Conservation (phyloP, 2,329 filamentous ascomycete species). For the Diaporthe humulicola region DNA sequence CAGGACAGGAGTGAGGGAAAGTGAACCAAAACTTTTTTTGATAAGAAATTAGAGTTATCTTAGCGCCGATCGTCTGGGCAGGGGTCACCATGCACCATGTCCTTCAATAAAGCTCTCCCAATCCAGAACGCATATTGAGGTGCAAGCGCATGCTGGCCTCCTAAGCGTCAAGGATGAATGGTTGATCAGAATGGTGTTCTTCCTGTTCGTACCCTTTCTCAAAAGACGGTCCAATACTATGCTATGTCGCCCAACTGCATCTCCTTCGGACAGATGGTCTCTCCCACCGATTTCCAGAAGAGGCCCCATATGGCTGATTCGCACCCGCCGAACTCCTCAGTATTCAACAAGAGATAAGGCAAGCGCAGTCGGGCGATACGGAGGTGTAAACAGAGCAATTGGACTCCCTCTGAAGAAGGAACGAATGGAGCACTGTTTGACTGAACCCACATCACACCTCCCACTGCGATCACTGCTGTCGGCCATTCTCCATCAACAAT, state of each 20-base stretch:
- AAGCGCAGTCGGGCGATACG: no score
- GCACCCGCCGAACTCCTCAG: no score
- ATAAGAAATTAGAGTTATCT: conserved; percentile 54
- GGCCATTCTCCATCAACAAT: no score
- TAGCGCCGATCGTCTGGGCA: conserved; percentile 45
- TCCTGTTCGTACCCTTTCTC: not conserved
- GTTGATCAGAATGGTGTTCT: not conserved
- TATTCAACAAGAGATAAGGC: no score
- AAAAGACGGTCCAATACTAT: not conserved
- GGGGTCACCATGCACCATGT: not conserved
- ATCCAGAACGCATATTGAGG: not conserved
- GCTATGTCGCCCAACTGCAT: not conserved
- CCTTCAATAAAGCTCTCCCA: not conserved
- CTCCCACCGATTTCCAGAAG: not conserved
- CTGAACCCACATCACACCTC: no score
- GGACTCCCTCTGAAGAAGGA: no score
- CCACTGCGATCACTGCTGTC: no score
- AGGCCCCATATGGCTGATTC: no score
- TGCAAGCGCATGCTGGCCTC: not conserved
- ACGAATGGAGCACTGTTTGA: no score
- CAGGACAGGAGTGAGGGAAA: conserved; percentile 35
- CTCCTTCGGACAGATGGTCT: not conserved
- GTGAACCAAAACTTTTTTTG: conserved; percentile 40
- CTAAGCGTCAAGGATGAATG: not conserved
- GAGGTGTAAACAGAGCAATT: no score